phyloP scores from a whole-genome alignment of 352 stramenopile species.

The Globisporangium nagaii region DNA sequence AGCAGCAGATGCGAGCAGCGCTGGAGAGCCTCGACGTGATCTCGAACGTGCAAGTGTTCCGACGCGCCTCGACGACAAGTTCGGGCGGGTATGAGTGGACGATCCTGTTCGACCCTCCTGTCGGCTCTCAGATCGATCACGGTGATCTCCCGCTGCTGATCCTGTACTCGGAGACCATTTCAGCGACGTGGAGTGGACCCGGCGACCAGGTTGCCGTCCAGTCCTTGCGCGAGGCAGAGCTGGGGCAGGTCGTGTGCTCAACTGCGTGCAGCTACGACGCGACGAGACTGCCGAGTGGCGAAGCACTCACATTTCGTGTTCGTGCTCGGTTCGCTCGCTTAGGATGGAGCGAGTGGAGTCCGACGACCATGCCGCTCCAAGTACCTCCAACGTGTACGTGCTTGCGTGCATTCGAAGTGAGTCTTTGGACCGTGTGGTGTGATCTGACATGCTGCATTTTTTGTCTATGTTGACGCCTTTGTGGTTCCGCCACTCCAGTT shows the following conservation, averaged over 20 bases:
- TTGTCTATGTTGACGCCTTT: neutral
- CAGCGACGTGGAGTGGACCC: constrained; percentile 31
- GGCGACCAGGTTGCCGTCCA: constrained; percentile 51
- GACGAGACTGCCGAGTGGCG: constrained; percentile 17
- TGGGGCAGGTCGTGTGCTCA: constrained; percentile 17
- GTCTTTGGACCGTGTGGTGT: no score
- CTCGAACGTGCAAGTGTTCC: constrained; percentile 47
- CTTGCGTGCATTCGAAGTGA: neutral
- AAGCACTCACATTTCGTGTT: constrained; percentile 42
- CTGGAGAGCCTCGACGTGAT: constrained; percentile 74
- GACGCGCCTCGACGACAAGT: constrained; percentile 11
- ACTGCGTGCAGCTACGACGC: constrained; percentile 22
- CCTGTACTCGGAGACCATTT: constrained; percentile 50
- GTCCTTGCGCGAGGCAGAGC: constrained; percentile 23
- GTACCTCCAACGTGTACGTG: constrained; percentile 29
- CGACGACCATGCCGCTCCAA: constrained; percentile 23
- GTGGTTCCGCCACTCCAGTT: constrained; percentile 1
- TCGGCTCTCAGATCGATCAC: constrained; percentile 7
- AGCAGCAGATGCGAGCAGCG: constrained; percentile 47
- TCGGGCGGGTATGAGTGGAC: constrained; percentile 41
- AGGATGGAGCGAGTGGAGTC: constrained; percentile 56
- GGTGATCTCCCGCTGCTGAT: constrained; percentile 38
- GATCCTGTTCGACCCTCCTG: constrained; percentile 41
- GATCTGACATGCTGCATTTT: neutral
- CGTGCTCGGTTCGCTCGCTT: constrained; percentile 26